A percentile compares a stretch with the other conserved stretches of the same genome.
Conservation (phyloP, 768 basidiomycete species). For the Phanerochaete sordida region DNA sequence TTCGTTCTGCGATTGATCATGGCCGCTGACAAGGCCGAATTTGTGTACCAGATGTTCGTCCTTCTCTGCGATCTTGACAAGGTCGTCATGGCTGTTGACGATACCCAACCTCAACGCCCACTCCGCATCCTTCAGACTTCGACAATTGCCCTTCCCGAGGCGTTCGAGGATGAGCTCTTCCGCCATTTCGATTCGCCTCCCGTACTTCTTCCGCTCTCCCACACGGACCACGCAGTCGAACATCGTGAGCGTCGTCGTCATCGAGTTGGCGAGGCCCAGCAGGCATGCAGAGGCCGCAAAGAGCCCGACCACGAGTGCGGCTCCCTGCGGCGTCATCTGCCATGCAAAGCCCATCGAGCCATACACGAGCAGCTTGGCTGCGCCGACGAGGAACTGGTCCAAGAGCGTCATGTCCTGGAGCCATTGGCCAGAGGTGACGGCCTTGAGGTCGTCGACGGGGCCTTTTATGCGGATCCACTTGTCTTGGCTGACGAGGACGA, state of each 20-base stretch:
- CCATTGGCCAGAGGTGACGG: slow-evolving; percentile 4
- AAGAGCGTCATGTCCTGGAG: background rate
- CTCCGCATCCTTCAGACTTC: too few relatives aligned
- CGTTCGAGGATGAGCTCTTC: too few relatives aligned
- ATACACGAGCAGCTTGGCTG: slow-evolving; percentile 9
- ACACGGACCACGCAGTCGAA: background rate
- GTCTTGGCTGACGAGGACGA: slow-evolving; percentile 5
- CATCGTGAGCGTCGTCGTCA: background rate
- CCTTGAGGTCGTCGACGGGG: background rate
- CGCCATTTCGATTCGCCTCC: background rate
- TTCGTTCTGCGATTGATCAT: too few relatives aligned
- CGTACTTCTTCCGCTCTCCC: background rate
- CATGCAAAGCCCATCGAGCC: slow-evolving; percentile 1
- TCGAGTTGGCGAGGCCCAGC: slow-evolving; percentile 2
- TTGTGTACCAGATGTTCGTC: too few relatives aligned
- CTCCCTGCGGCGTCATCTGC: slow-evolving; percentile 5
- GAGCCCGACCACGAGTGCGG: slow-evolving; percentile 2
- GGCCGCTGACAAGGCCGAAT: too few relatives aligned
- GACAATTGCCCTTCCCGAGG: too few relatives aligned
- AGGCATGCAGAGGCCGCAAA: background rate
- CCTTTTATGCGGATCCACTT: background rate
- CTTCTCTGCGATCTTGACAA: too few relatives aligned
- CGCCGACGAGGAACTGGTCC: background rate
- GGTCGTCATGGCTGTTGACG: too few relatives aligned
- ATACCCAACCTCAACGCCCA: too few relatives aligned